phyloP scores from a whole-genome alignment of 352 stramenopile species.

The Pythium phragmitis region DNA sequence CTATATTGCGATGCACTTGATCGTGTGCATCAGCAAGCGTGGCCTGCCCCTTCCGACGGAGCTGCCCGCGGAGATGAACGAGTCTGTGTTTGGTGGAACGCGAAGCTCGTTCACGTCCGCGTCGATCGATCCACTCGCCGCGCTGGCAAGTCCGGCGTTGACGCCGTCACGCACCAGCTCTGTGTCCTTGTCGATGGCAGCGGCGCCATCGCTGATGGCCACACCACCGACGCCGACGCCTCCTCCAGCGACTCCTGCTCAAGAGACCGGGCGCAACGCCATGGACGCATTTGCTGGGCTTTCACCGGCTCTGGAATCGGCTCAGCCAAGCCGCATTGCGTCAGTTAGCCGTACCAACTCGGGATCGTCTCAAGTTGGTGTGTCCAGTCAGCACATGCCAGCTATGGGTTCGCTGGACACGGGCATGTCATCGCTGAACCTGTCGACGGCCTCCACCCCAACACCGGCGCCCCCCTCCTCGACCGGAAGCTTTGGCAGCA shows the following conservation, averaged over 20 bases:
- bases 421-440: constrained; percentile 4
- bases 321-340: constrained; percentile 16
- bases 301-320: constrained; percentile 32
- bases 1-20: constrained; percentile 96
- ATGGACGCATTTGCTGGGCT: constrained; percentile 66
- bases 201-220: background rate
- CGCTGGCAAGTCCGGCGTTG: background rate
- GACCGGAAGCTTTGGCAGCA: constrained; percentile 15
- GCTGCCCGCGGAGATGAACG: constrained; percentile 64
- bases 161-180: constrained; percentile 19
- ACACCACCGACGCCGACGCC: background rate
- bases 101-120: constrained; percentile 18
- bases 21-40: constrained; percentile 94
- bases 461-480: constrained; percentile 1
- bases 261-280: constrained; percentile 24
- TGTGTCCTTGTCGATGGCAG: constrained; percentile 19
- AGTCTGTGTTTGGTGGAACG: constrained; percentile 62
- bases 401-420: background rate
- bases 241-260: background rate
- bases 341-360: constrained; percentile 19
- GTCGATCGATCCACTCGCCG: constrained; percentile 4
- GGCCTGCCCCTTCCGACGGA: constrained; percentile 66
- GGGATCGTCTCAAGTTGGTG: constrained; percentile 1
- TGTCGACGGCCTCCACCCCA: background rate
- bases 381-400: background rate